These are phyloP conservation scores for Rehmannia glutinosa DNA, from an alignment of 257 asterid species.

Conservation along the genomic window DNA sequence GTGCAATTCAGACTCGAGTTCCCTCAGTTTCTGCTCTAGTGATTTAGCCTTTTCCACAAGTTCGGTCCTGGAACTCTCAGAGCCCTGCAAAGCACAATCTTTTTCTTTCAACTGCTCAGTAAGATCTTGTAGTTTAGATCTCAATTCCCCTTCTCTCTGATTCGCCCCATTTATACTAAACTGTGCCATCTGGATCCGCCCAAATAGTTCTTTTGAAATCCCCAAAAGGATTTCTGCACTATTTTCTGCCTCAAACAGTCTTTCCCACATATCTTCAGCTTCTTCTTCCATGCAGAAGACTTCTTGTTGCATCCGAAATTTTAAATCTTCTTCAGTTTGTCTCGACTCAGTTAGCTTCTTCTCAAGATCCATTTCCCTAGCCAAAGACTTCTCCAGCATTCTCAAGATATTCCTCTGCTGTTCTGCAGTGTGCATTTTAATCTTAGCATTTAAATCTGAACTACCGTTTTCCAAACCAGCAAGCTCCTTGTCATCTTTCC, in stretches of 20 bases:
- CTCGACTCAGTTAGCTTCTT: constrained; percentile 66
- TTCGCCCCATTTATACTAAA: constrained; percentile 34
- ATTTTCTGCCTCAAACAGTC: constrained; percentile 74
- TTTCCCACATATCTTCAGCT: constrained; percentile 59
- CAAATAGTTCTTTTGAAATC: constrained; percentile 52
- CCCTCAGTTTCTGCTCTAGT: constrained; percentile 35
- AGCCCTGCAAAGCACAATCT: constrained; percentile 26
- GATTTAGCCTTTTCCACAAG: constrained; percentile 30
- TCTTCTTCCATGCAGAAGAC: constrained; percentile 63
- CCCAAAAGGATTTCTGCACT: constrained; percentile 57
- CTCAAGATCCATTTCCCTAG: constrained; percentile 84
- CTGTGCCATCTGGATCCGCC: constrained; percentile 43
- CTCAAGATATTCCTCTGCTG: constrained; percentile 70
- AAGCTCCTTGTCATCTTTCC: constrained; percentile 39
- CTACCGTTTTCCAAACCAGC: constrained; percentile 32
- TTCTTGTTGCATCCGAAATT: constrained; percentile 62
- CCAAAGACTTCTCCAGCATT: constrained; percentile 91
- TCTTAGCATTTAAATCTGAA: constrained; percentile 46
- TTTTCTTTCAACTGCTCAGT: constrained; percentile 46
- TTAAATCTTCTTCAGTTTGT: constrained; percentile 63
- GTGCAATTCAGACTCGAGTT: constrained; percentile 28
- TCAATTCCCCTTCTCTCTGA: constrained; percentile 56
- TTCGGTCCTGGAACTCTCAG: constrained; percentile 28
- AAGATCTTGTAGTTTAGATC: constrained; percentile 35
- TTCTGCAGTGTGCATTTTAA: constrained; percentile 78